Evolutionary conservation across 1,139 yeast species (phyloP).

Genomic region (Protomyces macrosporus): DNA sequence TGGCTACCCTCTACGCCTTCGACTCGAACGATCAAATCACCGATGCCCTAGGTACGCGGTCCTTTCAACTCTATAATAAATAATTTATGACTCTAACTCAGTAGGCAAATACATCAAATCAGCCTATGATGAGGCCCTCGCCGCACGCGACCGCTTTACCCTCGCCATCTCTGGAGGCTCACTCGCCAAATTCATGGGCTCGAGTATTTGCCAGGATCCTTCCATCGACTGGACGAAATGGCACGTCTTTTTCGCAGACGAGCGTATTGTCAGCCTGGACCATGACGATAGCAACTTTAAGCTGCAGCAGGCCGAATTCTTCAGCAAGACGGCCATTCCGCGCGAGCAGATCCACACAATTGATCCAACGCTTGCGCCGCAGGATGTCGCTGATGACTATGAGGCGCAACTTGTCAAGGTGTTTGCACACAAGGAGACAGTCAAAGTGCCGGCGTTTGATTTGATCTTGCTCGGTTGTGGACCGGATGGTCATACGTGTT

Average conservation of each 20-base stretch:
- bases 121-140: constrained; percentile 66
- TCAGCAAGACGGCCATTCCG: constrained; percentile 53
- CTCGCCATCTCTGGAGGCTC: constrained; percentile 94
- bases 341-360: constrained; percentile 75
- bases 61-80: background rate
- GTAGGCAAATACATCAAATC: constrained; percentile 73
- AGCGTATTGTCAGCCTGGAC: constrained; percentile 83
- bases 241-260: constrained; percentile 88
- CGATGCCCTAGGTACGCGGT: constrained; percentile 19
- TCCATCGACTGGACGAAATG: constrained; percentile 81
- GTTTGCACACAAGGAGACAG: constrained; percentile 82
- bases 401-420: constrained; percentile 79
- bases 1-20: constrained; percentile 28
- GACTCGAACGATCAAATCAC: constrained; percentile 21
- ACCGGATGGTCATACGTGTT: constrained; percentile 97
- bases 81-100: background rate
- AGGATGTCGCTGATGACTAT: constrained; percentile 89
- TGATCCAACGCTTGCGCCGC: constrained; percentile 77
- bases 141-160: constrained; percentile 56
- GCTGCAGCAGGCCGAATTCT: constrained; percentile 71
- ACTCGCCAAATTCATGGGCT: constrained; percentile 71
- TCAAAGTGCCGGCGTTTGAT: constrained; percentile 91
- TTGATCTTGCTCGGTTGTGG: constrained; percentile 89
- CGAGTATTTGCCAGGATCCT: constrained; percentile 59
- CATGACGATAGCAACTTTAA: constrained; percentile 86